Evolutionary conservation across 2,329 filamentous ascomycete genomes (phyloP).

Genomic region (Aspergillaceae sp.): DNA sequence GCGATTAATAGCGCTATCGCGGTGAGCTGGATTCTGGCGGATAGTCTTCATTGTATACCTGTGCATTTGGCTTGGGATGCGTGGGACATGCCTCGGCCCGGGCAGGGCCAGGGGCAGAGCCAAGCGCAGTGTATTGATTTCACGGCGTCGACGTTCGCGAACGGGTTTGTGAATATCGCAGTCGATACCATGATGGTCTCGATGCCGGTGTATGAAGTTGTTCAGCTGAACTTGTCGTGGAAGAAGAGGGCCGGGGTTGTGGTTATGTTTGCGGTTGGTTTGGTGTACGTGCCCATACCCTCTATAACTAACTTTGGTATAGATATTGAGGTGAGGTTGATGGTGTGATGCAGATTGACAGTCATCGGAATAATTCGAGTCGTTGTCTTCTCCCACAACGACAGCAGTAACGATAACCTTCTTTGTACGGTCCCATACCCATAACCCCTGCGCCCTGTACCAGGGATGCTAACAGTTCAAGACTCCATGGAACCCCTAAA

Average conservation of each 20-base stretch:
- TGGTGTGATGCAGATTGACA: background rate
- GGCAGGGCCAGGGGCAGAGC: constrained; percentile 3
- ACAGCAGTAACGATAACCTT: constrained; percentile 12
- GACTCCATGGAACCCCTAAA: constrained; percentile 17
- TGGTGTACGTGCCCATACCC: constrained; percentile 6
- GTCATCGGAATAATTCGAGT: constrained; percentile 10
- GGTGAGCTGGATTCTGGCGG: constrained; percentile 11
- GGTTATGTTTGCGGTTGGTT: constrained; percentile 13
- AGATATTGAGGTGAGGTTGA: background rate
- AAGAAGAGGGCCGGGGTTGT: constrained; percentile 11
- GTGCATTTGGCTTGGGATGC: constrained; percentile 14
- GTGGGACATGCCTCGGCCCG: constrained; percentile 5
- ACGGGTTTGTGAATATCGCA: constrained; percentile 14
- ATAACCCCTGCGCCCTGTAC: background rate
- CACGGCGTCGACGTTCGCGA: constrained; percentile 8
- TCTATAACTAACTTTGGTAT: too few species aligned
- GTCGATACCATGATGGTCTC: constrained; percentile 14
- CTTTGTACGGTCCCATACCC: background rate
- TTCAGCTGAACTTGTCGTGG: constrained; percentile 11
- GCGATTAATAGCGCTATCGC: constrained; percentile 13
- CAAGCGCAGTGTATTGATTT: constrained; percentile 11
- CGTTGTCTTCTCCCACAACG: constrained; percentile 18
- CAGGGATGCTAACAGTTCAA: background rate
- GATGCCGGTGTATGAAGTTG: constrained; percentile 15
- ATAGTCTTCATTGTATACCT: constrained; percentile 12